Evolutionary conservation across 306 rosid species (phyloP), one percentile per base, ranked within the genome.

Genomic region (Crataegus laevigata): DNA sequence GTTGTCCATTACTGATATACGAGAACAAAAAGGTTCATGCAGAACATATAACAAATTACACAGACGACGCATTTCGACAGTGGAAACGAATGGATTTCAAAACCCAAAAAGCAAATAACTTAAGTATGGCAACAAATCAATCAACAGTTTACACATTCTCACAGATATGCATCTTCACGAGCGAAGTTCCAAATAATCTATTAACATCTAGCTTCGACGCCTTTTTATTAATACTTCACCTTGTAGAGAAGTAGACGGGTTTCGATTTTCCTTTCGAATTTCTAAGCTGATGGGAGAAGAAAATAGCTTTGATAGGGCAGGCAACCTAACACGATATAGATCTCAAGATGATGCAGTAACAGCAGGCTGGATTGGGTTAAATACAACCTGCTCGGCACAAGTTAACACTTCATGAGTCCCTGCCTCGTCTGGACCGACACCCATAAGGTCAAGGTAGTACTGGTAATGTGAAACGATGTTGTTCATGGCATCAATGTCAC

Each of bases 401-500:
- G 86, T 36, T 63, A 94, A 90, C 52, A 67, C 22, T 0, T 92
- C 96, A 72, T 88, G 80, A 65, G 89, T 8, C 19, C 99, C 99
- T 45, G 91, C 93, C 47, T 82, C 25, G 34, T 90, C 99, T n/a
- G 98, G 85, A 40, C 86, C 71, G 2, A 90, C 75, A 69, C 99
- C 99, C 12, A 92, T 75, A 78, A 94, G 90, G 67, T 94, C 97
- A 10, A 88, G 90, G 87, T 90, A 94, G 64, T 90, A 83, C 17
- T 21, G 88, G 87, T 82, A 94, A 75, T 94, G 99, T 80, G 99
- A 94, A 55, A 88, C 7, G 13, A 92, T 85, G 72, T 29, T 79
- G 91, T 92, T 90, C 99, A 94, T 94, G 19, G 89, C 8, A 57
- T 94, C 97, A 55, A 85, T 74, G 63, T 90, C 96, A 57, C 96